Conservation (phyloP, 805 yeast species). For the Cyberlindnera maritima region DNA sequence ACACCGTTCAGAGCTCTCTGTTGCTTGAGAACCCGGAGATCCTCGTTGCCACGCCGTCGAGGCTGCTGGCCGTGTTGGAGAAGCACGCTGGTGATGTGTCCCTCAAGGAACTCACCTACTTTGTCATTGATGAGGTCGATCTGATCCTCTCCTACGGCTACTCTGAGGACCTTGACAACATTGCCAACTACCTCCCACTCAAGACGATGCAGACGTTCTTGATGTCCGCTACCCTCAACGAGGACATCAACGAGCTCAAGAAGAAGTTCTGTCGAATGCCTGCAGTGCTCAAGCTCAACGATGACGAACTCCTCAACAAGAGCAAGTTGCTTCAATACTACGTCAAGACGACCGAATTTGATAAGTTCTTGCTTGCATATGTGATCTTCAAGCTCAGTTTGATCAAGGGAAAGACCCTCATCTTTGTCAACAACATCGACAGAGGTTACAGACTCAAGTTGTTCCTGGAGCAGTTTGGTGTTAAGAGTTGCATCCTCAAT, state of each 20-base stretch:
- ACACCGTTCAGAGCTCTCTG: conserved; percentile 66
- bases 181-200: conserved; percentile 64
- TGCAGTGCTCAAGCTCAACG: conserved; percentile 76
- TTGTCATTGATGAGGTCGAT: conserved; percentile 95
- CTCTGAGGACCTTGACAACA: conserved; percentile 71
- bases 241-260: conserved; percentile 78
- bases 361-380: conserved; percentile 85
- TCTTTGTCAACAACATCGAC: conserved; percentile 92
- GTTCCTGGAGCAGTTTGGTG: conserved; percentile 92
- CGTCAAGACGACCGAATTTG: conserved; percentile 83
- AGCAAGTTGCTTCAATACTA: conserved; percentile 78
- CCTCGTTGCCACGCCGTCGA: conserved; percentile 83
- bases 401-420: conserved; percentile 85
- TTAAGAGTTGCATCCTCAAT: conserved; percentile 82
- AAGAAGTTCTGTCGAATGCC: conserved; percentile 76
- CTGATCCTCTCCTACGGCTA: conserved; percentile 87
- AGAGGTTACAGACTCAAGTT: conserved; percentile 91
- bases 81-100: conserved; percentile 45
- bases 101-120: conserved; percentile 55
- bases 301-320: conserved; percentile 52
- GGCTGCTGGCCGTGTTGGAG: conserved; percentile 56
- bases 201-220: conserved; percentile 82
- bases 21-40: conserved; percentile 76
- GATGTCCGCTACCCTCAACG: conserved; percentile 95
- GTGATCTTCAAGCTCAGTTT: conserved; percentile 86